Evolutionary conservation across 2,329 filamentous ascomycete species (phyloP).

Genomic region (Epichloe scottii): DNA sequence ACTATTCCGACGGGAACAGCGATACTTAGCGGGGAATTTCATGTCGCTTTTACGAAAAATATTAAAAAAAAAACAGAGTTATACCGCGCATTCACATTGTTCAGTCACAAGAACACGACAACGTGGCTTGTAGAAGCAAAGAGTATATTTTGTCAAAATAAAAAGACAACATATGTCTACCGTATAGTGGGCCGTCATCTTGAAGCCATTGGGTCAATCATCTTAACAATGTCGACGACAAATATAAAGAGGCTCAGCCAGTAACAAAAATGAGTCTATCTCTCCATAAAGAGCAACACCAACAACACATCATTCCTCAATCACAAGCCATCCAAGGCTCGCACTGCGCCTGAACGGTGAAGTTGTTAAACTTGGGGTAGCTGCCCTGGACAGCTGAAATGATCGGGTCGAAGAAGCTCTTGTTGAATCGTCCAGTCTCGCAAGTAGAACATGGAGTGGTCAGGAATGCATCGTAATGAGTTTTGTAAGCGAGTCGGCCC

Average conservation of each 20-base stretch:
- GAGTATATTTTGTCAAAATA: slow-evolving; percentile 5
- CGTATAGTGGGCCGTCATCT: slow-evolving; percentile 8
- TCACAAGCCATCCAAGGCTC: slow-evolving; percentile 26
- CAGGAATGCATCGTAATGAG: slow-evolving; percentile 25
- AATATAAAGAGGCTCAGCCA: slow-evolving; percentile 1
- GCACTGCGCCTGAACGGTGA: slow-evolving; percentile 25
- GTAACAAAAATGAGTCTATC: neutral
- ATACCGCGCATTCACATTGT: neutral
- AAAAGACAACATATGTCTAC: slow-evolving; percentile 7
- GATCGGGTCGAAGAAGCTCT: slow-evolving; percentile 24
- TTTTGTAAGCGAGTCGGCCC: slow-evolving; percentile 24
- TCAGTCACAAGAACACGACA: neutral
- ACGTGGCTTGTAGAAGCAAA: slow-evolving; percentile 2
- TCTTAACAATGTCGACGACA: slow-evolving; percentile 1
- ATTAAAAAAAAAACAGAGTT: neutral
- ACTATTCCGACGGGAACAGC: slow-evolving; percentile 11
- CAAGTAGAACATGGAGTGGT: slow-evolving; percentile 23
- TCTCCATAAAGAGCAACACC: slow-evolving; percentile 2
- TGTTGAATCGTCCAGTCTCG: slow-evolving; percentile 23
- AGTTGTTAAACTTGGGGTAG: slow-evolving; percentile 26
- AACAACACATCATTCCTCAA: slow-evolving; percentile 7
- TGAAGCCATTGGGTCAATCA: slow-evolving; percentile 7
- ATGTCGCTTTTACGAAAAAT: neutral
- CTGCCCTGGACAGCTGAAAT: slow-evolving; percentile 25
- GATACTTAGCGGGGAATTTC: neutral